phyloP scores from a whole-genome alignment of 2,329 filamentous ascomycete genomes.

The Calonectria pseudoreteaudii region DNA sequence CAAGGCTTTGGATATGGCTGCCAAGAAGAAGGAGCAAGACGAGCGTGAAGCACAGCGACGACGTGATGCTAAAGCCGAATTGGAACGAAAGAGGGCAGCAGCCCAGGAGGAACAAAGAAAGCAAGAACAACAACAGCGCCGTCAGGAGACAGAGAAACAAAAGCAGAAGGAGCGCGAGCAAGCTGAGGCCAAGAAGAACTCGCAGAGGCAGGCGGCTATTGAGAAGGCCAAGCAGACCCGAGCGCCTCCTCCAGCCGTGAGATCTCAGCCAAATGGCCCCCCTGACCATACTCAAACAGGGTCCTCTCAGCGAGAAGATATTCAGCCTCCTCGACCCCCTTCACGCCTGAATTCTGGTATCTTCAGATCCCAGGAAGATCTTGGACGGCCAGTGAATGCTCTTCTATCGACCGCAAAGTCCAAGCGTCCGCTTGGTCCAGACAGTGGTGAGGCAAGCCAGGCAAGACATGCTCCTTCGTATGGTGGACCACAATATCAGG shows the following conservation, averaged over 20 bases:
- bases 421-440: conserved; percentile 79
- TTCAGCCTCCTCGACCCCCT: conserved; percentile 56
- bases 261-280: conserved; percentile 65
- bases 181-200: conserved; percentile 74
- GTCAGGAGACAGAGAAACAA: conserved; percentile 72
- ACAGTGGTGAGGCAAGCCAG: conserved; percentile 67
- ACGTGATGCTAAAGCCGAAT: conserved; percentile 82
- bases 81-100: conserved; percentile 80
- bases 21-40: conserved; percentile 87
- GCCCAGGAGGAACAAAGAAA: conserved; percentile 73
- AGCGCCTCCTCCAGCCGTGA: conserved; percentile 70
- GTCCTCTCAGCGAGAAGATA: conserved; percentile 47
- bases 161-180: conserved; percentile 71
- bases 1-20: conserved; percentile 79
- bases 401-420: conserved; percentile 73
- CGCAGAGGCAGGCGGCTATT: conserved; percentile 71
- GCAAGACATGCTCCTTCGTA: conserved; percentile 59
- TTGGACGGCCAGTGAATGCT: conserved; percentile 70
- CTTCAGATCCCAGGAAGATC: conserved; percentile 68
- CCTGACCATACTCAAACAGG: conserved; percentile 56
- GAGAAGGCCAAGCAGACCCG: conserved; percentile 75
- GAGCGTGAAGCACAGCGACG: conserved; percentile 84
- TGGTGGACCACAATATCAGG: conserved; percentile 72
- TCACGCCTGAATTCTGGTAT: conserved; percentile 70
- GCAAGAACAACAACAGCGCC: conserved; percentile 68